Base-by-base conservation (phyloP, 2,329 filamentous ascomycete species). In the Colletotrichum trifolii region DNA sequence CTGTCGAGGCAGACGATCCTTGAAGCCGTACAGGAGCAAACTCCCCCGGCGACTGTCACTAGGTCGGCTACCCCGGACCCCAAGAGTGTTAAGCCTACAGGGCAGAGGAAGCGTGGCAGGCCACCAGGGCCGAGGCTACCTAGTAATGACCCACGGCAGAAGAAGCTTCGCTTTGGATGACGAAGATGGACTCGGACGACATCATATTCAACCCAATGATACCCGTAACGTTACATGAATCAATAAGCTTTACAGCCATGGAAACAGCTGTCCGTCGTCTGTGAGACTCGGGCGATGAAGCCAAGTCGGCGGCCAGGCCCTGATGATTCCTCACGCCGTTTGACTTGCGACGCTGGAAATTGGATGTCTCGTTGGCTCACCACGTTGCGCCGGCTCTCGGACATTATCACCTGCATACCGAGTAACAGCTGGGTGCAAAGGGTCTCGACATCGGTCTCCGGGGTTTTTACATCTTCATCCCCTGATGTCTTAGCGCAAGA, bases 1-100 rank as follows among this genome's bases (percentile, higher is more conserved):
- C 84, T 99, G 2, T 97, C 94, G 1, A 85, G 90, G 60, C 88
- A 92, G 72, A 92, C 93, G 0, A 98, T 99, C 71, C 90, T 90
- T 49, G 93, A 97, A 71, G 91, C 88, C 0, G 89, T 96, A 1
- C 89, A 92, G 62, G 83, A 83, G 60, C 77, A 83, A 66, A 73
- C 73, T 53, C 54, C 73, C 35, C 61, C 72, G 67, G 49, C 45
- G 9, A 25, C 66, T 52, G 13, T 54, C 40, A 56, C 71, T 39
- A 56, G 70, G 49, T 49, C 48, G 57, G 42, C 70, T 69, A 78
- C 77, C 3, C 74, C 78, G 1, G 75, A 79, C 7, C 69, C 71
- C 3, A 83, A 82, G 68, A 78, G 73, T 54, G 50, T 73, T 2
- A 80, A 75, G 55, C 40, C 49, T 2, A 60, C 47, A 9, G 71